phyloP scores from a whole-genome alignment of 495 filamentous ascomycete genomes.

The Glonium stellatum region DNA sequence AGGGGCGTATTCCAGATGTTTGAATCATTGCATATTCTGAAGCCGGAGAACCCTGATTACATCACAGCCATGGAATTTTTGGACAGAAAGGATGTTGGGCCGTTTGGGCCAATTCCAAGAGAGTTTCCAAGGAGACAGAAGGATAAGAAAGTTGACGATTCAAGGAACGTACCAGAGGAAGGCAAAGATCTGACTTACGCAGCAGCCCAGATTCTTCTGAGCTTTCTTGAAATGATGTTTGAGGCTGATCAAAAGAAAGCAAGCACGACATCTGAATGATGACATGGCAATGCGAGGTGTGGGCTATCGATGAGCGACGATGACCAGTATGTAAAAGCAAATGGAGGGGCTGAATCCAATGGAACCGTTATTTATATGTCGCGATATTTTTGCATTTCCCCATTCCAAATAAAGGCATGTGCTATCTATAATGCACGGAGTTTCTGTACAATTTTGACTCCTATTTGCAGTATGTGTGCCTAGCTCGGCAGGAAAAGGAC shows the following conservation, averaged over 20 bases:
- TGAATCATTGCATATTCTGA: neutral
- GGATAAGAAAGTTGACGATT: neutral
- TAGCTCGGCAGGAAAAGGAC: no score
- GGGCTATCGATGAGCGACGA: no score
- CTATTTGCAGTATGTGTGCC: no score
- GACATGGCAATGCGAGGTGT: no score
- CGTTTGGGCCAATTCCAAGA: neutral
- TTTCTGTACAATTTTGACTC: no score
- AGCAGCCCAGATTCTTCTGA: neutral
- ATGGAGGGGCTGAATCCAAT: no score
- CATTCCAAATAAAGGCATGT: no score
- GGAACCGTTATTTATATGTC: no score
- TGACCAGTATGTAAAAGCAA: no score
- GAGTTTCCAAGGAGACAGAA: neutral
- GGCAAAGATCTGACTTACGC: neutral
- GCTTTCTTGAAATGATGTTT: neutral
- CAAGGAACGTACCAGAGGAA: neutral
- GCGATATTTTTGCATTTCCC: no score
- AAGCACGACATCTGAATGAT: no score
- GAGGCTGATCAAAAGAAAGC: neutral
- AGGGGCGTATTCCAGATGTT: conserved; percentile 20
- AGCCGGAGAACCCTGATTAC: neutral
- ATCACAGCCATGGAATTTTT: neutral
- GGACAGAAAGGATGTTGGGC: neutral
- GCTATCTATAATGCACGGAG: no score